Evolutionary conservation across 73 alveolate genomes (phyloP).

Genomic region (Paramecium sonneborni): DNA sequence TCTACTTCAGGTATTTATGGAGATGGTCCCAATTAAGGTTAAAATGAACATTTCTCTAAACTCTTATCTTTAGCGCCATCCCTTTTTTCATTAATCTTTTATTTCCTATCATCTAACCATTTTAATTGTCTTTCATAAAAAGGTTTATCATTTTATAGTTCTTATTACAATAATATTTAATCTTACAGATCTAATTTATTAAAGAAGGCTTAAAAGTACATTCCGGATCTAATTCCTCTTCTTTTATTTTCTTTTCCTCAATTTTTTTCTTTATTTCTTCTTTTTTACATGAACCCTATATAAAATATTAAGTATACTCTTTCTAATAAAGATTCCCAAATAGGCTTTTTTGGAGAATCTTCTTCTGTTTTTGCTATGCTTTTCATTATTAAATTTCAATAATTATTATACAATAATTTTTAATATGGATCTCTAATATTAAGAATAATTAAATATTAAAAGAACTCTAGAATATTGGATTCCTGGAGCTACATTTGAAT

Average conservation of each 20-base stretch:
- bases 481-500: neutral
- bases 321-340: slow-evolving; percentile 21
- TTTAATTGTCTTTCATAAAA: slow-evolving; percentile 13
- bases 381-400: neutral
- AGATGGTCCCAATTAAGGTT: neutral
- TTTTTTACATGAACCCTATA: slow-evolving; percentile 6
- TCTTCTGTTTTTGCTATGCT: neutral
- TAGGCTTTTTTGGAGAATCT: slow-evolving; percentile 22
- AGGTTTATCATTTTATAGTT: neutral
- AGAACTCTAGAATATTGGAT: slow-evolving; percentile 28
- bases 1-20: neutral
- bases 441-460: neutral
- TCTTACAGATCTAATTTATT: neutral
- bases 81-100: neutral
- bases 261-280: neutral
- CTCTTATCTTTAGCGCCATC: neutral
- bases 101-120: neutral
- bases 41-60: neutral
- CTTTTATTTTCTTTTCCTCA: neutral
- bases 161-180: neutral
- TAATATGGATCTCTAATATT: neutral
- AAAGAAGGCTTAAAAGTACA: slow-evolving; percentile 22
- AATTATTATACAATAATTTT: neutral
- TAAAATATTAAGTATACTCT: neutral
- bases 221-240: slow-evolving; percentile 15